phyloP scores from a whole-genome alignment of 164 flowering plant genomes.

The Tetrastigma voinierianum region DNA sequence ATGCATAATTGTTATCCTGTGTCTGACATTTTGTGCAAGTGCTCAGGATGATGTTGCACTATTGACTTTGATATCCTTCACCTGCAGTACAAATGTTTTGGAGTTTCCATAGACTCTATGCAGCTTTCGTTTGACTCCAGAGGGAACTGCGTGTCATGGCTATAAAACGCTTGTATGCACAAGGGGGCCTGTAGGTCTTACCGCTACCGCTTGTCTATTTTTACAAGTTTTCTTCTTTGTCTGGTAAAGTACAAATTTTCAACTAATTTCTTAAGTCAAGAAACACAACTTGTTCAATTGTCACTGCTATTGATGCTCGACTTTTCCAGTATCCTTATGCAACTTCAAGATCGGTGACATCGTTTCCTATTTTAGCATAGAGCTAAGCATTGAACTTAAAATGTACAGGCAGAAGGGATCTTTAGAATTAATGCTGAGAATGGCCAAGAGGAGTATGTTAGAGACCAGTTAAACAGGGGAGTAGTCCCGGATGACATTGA shows the following conservation, averaged over 20 bases:
- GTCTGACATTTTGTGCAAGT: neutral
- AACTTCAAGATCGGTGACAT: neutral
- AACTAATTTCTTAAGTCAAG: neutral
- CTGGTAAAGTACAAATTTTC: neutral
- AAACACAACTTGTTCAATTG: no score
- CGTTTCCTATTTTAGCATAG: neutral
- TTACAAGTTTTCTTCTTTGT: neutral
- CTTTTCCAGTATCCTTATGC: no score
- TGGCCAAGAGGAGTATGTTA: constrained; percentile 77
- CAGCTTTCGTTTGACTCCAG: constrained; percentile 87
- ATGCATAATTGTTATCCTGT: neutral
- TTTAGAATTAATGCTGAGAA: constrained; percentile 87
- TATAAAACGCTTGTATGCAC: constrained; percentile 68
- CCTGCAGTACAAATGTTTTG: constrained; percentile 76
- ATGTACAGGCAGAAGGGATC: constrained; percentile 81
- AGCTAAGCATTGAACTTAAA: neutral
- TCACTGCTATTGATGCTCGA: no score
- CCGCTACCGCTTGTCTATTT: neutral
- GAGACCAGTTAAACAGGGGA: constrained; percentile 84
- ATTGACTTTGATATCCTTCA: constrained; percentile 7
- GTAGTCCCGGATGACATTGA: constrained; percentile 72
- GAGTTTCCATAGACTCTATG: constrained; percentile 94
- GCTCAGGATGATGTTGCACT: neutral
- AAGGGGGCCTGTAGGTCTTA: constrained; percentile 81
- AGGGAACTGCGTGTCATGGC: constrained; percentile 84